Percentiles rank a stretch among this genome's conserved stretches.
Evolutionary conservation across 805 yeast species (phyloP).

Genomic region (Zygosaccharomyces gambellarensis): DNA sequence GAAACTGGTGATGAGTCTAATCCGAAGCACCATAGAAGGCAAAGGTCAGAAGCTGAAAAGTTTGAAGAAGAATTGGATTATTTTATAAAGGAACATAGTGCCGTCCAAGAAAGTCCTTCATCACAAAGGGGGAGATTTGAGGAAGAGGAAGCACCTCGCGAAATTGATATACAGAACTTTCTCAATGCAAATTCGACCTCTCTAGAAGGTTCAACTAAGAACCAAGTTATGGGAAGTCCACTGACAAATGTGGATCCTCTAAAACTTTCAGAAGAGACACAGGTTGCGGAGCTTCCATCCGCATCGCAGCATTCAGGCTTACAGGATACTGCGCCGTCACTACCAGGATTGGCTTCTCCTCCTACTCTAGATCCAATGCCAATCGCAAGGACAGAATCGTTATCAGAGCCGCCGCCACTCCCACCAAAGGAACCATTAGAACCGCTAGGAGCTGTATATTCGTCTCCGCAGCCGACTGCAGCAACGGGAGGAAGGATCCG

Average conservation of each 20-base stretch:
- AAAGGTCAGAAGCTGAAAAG: slow-evolving; percentile 33
- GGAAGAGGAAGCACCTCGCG: neutral
- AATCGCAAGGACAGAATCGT: neutral
- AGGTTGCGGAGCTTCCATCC: neutral
- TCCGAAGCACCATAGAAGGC: slow-evolving; percentile 23
- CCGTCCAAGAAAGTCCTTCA: slow-evolving; percentile 3
- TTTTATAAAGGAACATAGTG: slow-evolving; percentile 21
- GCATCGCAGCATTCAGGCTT: neutral
- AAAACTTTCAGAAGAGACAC: neutral
- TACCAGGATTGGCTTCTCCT: neutral
- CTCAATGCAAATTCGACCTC: slow-evolving; percentile 1
- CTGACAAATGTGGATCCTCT: neutral
- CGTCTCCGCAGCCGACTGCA: neutral
- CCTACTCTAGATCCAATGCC: neutral
- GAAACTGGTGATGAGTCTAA: neutral
- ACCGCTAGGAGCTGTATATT: neutral
- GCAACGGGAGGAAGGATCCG: neutral
- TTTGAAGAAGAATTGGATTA: slow-evolving; percentile 33
- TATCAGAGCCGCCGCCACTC: neutral
- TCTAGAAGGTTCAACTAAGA: slow-evolving; percentile 1
- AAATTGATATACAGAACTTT: neutral
- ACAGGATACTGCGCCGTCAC: neutral
- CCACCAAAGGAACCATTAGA: neutral
- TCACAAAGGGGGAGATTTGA: neutral
- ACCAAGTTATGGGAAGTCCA: neutral